These are phyloP conservation scores for Aphanomyces invadans DNA, from an alignment of 352 stramenopile genomes.

Conservation along the genomic window DNA sequence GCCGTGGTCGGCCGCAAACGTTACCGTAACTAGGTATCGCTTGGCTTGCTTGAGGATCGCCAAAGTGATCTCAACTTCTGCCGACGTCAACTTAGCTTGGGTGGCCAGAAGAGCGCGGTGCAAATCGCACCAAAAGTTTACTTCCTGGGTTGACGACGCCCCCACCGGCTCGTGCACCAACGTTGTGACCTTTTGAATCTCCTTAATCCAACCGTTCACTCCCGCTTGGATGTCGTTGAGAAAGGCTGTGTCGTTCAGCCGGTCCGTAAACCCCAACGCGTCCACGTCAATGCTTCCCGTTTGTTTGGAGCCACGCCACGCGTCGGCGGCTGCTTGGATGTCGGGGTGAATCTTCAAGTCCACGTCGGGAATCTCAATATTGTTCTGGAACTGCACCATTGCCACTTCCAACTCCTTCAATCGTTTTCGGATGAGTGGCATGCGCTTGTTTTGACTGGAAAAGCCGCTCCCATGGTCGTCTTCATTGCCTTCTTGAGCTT, in stretches of 20 bases:
- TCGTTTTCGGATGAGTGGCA: constrained; percentile 60
- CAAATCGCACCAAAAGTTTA: constrained; percentile 93
- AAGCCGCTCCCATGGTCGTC: constrained; percentile 40
- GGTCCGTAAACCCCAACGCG: constrained; percentile 67
- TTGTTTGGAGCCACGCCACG: constrained; percentile 28
- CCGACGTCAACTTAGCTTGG: constrained; percentile 79
- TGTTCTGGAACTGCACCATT: constrained; percentile 90
- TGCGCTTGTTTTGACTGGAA: constrained; percentile 47
- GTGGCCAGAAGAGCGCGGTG: constrained; percentile 80
- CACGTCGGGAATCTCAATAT: constrained; percentile 92
- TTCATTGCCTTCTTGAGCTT: constrained; percentile 72
- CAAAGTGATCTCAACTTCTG: constrained; percentile 87
- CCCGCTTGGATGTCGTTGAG: constrained; percentile 81
- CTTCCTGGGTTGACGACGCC: constrained; percentile 86
- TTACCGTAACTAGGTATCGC: constrained; percentile 83
- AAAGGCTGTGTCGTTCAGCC: constrained; percentile 75
- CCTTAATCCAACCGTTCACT: constrained; percentile 93
- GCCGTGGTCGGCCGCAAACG: constrained; percentile 86
- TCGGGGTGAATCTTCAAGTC: constrained; percentile 81
- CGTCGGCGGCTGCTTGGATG: constrained; percentile 70
- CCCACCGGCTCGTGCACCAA: constrained; percentile 81
- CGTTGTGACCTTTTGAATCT: constrained; percentile 91
- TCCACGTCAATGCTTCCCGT: constrained; percentile 62
- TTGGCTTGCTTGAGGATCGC: constrained; percentile 88
- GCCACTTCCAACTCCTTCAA: constrained; percentile 93